A percentile compares a stretch with the other conserved stretches of the same genome.
These are phyloP conservation scores for Gaertneriomyces semiglobifer DNA, from an alignment of 192 early-diverging fungal genomes.

Conservation along the genomic window DNA sequence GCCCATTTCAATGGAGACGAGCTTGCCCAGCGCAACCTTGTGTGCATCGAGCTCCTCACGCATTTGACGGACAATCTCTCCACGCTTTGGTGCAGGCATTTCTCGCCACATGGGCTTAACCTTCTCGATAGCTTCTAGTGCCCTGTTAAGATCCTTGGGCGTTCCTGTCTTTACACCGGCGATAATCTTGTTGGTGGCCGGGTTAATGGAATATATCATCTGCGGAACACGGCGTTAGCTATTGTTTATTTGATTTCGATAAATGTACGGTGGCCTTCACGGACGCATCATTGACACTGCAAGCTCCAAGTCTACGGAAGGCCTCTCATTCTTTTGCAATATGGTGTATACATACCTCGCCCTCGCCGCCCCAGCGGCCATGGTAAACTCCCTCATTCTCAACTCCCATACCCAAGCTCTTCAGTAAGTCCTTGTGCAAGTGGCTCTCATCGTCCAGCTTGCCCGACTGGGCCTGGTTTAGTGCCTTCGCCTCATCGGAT, in stretches of 20 bases:
- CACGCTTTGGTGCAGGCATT: constrained; percentile 79
- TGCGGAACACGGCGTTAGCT: neutral
- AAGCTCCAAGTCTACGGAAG: neutral
- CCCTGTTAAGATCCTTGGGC: constrained; percentile 58
- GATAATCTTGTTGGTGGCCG: constrained; percentile 80
- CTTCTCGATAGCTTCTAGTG: constrained; percentile 49
- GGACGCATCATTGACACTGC: neutral
- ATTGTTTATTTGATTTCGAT: neutral
- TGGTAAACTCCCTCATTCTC: constrained; percentile 46
- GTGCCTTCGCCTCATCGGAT: too few relatives aligned
- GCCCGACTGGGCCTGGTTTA: neutral
- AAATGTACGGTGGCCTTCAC: neutral
- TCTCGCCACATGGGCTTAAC: constrained; percentile 65
- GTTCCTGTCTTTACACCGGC: constrained; percentile 71
- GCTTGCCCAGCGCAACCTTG: constrained; percentile 73
- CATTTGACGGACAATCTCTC: constrained; percentile 88
- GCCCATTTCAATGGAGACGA: constrained; percentile 92
- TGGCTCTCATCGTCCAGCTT: constrained; percentile 12
- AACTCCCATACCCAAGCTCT: constrained; percentile 14
- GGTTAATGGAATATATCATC: constrained; percentile 42
- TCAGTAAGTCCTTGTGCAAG: constrained; percentile 15
- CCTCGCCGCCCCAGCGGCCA: constrained; percentile 47
- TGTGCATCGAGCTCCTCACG: constrained; percentile 72
- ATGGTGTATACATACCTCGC: constrained; percentile 17
- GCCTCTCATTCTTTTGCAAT: neutral